phyloP scores from a whole-genome alignment of 1,139 yeast species.

The Scheffersomyces cryptocercus region DNA sequence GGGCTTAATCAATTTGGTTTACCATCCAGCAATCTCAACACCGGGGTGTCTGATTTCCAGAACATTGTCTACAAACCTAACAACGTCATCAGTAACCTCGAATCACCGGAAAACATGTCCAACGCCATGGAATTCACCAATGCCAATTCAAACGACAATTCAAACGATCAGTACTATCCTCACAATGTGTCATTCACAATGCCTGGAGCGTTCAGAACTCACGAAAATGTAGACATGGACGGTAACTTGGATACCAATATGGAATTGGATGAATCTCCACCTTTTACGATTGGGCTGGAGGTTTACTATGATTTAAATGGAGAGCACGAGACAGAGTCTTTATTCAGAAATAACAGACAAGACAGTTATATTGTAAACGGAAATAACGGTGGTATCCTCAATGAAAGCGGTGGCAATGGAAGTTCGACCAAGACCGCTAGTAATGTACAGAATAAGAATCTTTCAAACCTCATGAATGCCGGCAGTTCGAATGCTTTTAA shows the following conservation, averaged over 20 bases:
- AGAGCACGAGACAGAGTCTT: constrained; percentile 6
- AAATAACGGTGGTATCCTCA: too few species aligned
- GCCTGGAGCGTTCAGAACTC: constrained; percentile 34
- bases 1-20: constrained; percentile 1
- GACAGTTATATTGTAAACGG: not conserved
- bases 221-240: constrained; percentile 13
- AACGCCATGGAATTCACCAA: not conserved
- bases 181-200: constrained; percentile 19
- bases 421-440: too few species aligned
- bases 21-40: constrained; percentile 3
- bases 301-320: constrained; percentile 17
- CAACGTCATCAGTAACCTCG: constrained; percentile 3
- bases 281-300: constrained; percentile 41
- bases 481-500: not conserved
- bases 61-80: constrained; percentile 3
- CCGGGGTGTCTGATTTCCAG: constrained; percentile 3
- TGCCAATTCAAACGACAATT: constrained; percentile 1
- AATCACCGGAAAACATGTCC: not conserved
- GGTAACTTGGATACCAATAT: constrained; percentile 11
- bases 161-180: not conserved
- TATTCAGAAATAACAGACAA: constrained; percentile 2
- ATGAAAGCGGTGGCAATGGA: too few species aligned
- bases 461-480: too few species aligned
- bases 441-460: too few species aligned
- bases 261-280: constrained; percentile 45